phyloP scores from a whole-genome alignment of 192 early-diverging fungal species.

The Coemansia sp. region DNA sequence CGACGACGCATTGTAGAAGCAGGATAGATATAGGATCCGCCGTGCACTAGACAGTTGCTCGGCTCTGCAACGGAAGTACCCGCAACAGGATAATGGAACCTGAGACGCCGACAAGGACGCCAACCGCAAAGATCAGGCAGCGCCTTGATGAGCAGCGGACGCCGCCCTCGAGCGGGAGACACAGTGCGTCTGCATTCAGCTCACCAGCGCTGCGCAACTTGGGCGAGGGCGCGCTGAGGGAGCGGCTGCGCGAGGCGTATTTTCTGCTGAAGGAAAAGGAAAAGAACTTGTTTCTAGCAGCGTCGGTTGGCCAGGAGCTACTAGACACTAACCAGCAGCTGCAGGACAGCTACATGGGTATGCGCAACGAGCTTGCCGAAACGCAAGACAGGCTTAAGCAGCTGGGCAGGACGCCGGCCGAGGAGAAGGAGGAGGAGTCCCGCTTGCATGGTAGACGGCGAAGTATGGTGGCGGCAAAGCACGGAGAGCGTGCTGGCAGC shows the following conservation, averaged over 20 bases:
- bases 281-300: slow-evolving; percentile 41
- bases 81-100: slow-evolving; percentile 19
- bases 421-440: slow-evolving; percentile 10
- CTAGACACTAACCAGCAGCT: slow-evolving; percentile 51
- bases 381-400: slow-evolving; percentile 12
- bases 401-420: background rate
- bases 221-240: slow-evolving; percentile 33
- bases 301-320: slow-evolving; percentile 51
- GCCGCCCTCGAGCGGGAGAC: slow-evolving; percentile 10
- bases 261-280: slow-evolving; percentile 52
- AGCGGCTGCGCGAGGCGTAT: slow-evolving; percentile 48
- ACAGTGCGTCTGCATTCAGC: slow-evolving; percentile 23
- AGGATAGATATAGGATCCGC: background rate
- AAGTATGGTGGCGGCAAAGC: slow-evolving; percentile 27
- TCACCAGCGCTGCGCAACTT: slow-evolving; percentile 45
- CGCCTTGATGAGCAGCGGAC: slow-evolving; percentile 23
- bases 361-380: slow-evolving; percentile 29
- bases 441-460: slow-evolving; percentile 36
- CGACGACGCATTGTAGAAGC: background rate
- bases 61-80: background rate
- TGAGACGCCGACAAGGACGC: slow-evolving; percentile 33
- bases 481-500: background rate
- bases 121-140: slow-evolving; percentile 15
- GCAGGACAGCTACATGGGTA: slow-evolving; percentile 26
- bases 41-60: background rate